Evolutionary conservation across 306 rosid species (phyloP).

Genomic region (Pterocarpus santalinus): DNA sequence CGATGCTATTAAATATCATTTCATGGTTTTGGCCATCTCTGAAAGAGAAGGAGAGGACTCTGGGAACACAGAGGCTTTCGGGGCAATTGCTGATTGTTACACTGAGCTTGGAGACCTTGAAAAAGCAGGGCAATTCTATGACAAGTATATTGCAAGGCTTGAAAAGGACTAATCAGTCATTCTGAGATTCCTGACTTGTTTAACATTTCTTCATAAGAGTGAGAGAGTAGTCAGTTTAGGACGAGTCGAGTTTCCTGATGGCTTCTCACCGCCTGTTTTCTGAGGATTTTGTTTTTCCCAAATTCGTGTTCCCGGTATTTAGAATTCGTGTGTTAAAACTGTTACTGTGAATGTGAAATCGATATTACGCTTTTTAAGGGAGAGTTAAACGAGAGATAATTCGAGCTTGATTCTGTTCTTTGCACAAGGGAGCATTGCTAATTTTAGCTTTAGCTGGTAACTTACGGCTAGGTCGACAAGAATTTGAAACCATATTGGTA

Average conservation of each 20-base stretch:
- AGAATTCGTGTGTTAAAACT: constrained; percentile 5
- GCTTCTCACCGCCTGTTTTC: constrained; percentile 26
- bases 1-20: constrained; percentile 89
- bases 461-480: background rate
- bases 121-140: constrained; percentile 82
- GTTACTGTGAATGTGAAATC: constrained; percentile 26
- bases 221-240: background rate
- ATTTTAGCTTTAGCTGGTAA: background rate
- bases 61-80: constrained; percentile 91
- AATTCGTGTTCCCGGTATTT: background rate
- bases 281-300: constrained; percentile 40
- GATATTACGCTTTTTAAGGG: background rate
- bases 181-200: background rate
- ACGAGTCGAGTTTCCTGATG: constrained; percentile 29
- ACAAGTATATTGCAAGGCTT: constrained; percentile 78
- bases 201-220: too few relatives aligned
- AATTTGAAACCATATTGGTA: background rate
- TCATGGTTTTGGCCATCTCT: constrained; percentile 83
- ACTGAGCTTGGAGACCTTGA: constrained; percentile 98
- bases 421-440: background rate
- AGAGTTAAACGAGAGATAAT: constrained; percentile 8
- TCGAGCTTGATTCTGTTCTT: background rate
- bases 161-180: constrained; percentile 68
- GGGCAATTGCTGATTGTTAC: constrained; percentile 98
- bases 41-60: constrained; percentile 88